Percentiles rank a stretch among this genome's conserved stretches.
phyloP scores from a whole-genome alignment of 192 early-diverging fungal genomes.

The Jimgerdemannia lactiflua region DNA sequence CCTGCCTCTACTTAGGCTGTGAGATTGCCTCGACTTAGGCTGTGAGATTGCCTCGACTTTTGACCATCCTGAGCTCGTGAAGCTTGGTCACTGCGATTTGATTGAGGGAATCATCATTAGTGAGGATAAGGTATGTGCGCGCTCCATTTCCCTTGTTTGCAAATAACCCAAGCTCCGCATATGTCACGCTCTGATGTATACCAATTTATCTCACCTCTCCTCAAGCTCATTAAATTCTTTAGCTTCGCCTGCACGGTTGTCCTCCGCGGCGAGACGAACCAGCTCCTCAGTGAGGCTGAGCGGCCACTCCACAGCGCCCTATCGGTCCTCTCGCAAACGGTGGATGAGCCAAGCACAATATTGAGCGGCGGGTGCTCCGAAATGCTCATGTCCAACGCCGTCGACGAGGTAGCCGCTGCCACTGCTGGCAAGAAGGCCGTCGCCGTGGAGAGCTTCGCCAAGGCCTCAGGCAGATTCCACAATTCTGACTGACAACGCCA shows the following conservation, averaged over 20 bases:
- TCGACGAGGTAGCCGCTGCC: conserved; percentile 87
- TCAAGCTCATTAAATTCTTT: conserved; percentile 91
- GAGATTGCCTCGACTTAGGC: too few relatives aligned
- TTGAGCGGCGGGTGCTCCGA: conserved; percentile 97
- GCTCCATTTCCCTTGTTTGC: background rate
- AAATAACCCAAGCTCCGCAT: background rate
- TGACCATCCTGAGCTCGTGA: conserved; percentile 95
- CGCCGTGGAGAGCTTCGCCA: conserved; percentile 93
- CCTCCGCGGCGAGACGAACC: conserved; percentile 94
- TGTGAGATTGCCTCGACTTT: conserved; percentile 99
- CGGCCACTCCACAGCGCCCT: conserved; percentile 96
- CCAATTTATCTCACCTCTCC: background rate
- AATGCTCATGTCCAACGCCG: conserved; percentile 96
- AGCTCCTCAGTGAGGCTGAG: conserved; percentile 97
- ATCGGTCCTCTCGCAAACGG: conserved; percentile 89
- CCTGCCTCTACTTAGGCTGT: conserved; percentile 48
- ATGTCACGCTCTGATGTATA: background rate
- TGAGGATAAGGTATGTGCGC: conserved; percentile 72
- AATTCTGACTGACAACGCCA: conserved; percentile 94
- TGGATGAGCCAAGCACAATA: conserved; percentile 90
- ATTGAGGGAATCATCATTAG: conserved; percentile 99
- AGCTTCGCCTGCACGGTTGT: conserved; percentile 98
- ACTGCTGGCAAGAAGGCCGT: conserved; percentile 71
- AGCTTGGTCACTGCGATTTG: conserved; percentile 90
- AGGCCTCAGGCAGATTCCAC: conserved; percentile 95